These are phyloP conservation scores for Rhynchosporium agropyri DNA, from an alignment of 2,329 filamentous ascomycete genomes.

Conservation along the genomic window DNA sequence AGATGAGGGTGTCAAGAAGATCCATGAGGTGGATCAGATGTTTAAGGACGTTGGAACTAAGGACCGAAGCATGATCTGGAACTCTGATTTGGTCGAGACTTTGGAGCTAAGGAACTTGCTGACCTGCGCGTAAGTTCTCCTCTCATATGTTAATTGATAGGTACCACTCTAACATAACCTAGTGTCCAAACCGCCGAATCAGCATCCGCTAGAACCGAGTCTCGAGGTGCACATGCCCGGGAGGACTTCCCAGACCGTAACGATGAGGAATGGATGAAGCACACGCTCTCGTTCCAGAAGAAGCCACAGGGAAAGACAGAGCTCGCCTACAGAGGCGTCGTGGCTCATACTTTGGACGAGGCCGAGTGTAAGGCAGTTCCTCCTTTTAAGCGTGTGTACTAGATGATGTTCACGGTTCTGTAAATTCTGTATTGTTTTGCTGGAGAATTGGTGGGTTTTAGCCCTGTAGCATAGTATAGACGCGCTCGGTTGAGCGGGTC, in stretches of 20 bases:
- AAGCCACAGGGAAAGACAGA: conserved; percentile 84
- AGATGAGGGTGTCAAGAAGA: conserved; percentile 89
- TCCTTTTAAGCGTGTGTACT: conserved; percentile 94
- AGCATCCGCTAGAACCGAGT: conserved; percentile 94
- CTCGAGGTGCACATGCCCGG: conserved; percentile 92
- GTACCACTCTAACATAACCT: conserved; percentile 21
- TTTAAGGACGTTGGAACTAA: conserved; percentile 89
- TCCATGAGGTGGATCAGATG: conserved; percentile 78
- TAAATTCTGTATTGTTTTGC: conserved; percentile 18
- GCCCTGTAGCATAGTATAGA: conserved; percentile 30
- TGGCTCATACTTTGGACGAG: conserved; percentile 84
- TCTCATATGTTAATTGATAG: neutral
- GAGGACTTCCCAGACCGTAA: conserved; percentile 97
- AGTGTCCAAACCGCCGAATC: conserved; percentile 88
- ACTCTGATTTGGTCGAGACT: conserved; percentile 94
- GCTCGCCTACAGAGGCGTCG: conserved; percentile 82
- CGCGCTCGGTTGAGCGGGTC: conserved; percentile 7
- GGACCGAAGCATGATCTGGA: conserved; percentile 99
- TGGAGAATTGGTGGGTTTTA: conserved; percentile 21
- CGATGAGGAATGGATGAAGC: conserved; percentile 99
- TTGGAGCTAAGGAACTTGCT: conserved; percentile 93
- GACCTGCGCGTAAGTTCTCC: conserved; percentile 64
- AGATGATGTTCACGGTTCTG: conserved; percentile 42
- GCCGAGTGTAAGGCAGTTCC: conserved; percentile 94
- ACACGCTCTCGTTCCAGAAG: conserved; percentile 96